phyloP scores from a whole-genome alignment of 1,284 basidiomycete species.

The Ganoderma multipileum region DNA sequence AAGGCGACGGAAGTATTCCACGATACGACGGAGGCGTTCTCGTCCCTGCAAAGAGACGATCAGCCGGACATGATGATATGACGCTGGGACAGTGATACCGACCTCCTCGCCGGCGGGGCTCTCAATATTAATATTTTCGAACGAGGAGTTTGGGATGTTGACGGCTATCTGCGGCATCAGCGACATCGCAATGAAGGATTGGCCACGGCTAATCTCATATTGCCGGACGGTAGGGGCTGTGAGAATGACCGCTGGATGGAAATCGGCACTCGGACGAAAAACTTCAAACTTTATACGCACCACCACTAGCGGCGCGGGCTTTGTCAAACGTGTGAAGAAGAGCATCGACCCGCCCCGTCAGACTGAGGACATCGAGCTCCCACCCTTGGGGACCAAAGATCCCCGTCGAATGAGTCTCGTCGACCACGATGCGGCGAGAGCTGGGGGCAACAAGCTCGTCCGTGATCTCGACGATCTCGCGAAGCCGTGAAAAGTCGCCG shows the following conservation, averaged over 20 bases:
- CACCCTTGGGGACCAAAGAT: conserved; percentile 79
- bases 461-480: conserved; percentile 47
- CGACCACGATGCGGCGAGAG: conserved; percentile 74
- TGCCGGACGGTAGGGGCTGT: conserved; percentile 72
- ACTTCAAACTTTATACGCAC: conserved; percentile 54
- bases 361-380: conserved; percentile 64
- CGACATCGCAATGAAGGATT: conserved; percentile 88
- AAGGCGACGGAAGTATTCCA: conserved; percentile 17
- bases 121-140: conserved; percentile 25
- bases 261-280: not conserved
- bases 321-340: conserved; percentile 73
- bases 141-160: conserved; percentile 20
- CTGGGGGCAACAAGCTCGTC: conserved; percentile 52
- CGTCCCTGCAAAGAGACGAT: not conserved
- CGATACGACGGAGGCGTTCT: conserved; percentile 14
- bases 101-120: conserved; percentile 23
- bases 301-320: conserved; percentile 71
- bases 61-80: not conserved
- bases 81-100: not conserved
- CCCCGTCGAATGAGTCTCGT: conserved; percentile 88
- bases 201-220: conserved; percentile 90
- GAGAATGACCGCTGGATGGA: conserved; percentile 72
- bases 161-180: conserved; percentile 75
- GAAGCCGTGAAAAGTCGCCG: conserved; percentile 83
- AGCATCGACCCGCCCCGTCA: conserved; percentile 55